Percentiles rank a stretch among this genome's conserved stretches.
phyloP scores from a whole-genome alignment of 75 land plant species.

The Sequoia sempervirens region DNA sequence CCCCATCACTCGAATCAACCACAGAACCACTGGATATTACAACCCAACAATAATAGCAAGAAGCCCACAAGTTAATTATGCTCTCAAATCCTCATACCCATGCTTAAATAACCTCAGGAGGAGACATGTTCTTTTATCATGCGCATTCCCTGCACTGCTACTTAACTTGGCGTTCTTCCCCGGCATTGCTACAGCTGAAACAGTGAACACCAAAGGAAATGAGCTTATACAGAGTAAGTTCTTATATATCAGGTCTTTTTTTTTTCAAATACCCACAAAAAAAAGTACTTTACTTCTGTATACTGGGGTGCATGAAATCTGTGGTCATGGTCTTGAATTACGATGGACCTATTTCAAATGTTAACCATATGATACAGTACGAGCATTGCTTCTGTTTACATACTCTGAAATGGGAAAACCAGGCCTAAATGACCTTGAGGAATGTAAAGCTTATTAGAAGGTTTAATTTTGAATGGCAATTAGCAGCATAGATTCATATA shows the following conservation, averaged over 20 bases:
- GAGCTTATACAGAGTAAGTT: constrained; percentile 8
- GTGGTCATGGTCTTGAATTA: neutral
- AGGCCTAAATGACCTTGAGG: neutral
- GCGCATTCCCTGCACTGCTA: neutral
- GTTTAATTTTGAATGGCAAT: neutral
- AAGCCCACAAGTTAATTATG: neutral
- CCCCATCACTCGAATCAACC: neutral
- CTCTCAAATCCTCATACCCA: neutral
- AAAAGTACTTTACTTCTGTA: neutral
- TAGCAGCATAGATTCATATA: neutral
- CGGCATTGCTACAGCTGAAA: neutral
- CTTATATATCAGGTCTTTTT: neutral
- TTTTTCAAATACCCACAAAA: neutral
- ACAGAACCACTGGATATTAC: neutral
- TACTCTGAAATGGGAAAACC: neutral
- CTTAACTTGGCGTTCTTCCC: neutral
- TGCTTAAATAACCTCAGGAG: neutral
- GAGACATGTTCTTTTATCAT: neutral
- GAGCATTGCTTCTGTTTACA: neutral
- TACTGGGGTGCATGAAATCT: neutral
- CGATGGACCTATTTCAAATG: neutral
- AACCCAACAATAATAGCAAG: neutral
- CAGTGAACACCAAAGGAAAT: neutral
- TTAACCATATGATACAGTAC: neutral
- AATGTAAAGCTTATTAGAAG: neutral